A percentile compares a stretch with the other conserved stretches of the same genome.
Conservation (phyloP, 108 stramenopile genomes). For the Nitzschia sp. region DNA sequence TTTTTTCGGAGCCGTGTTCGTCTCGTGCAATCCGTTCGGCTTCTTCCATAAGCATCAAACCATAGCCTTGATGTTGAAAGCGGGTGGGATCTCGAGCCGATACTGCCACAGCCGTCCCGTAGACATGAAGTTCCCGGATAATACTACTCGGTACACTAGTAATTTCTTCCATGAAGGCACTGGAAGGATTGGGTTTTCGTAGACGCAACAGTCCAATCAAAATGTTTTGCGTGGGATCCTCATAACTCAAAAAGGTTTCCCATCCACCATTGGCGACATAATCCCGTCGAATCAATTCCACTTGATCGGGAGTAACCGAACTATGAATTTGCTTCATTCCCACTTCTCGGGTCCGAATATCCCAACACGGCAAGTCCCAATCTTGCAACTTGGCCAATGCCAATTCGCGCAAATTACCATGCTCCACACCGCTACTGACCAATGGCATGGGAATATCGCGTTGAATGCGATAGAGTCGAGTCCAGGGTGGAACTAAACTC, state of each 20-base stretch:
- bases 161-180: slow-evolving; percentile 44
- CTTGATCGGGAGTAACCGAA: slow-evolving; percentile 87
- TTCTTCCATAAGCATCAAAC: slow-evolving; percentile 94
- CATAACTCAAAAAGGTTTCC: slow-evolving; percentile 95
- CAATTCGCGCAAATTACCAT: slow-evolving; percentile 93
- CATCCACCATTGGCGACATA: slow-evolving; percentile 94
- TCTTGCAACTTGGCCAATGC: slow-evolving; percentile 86
- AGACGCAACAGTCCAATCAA: slow-evolving; percentile 74
- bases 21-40: slow-evolving; percentile 92
- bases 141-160: slow-evolving; percentile 74
- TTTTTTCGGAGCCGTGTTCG: slow-evolving; percentile 89
- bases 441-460: slow-evolving; percentile 98
- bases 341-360: slow-evolving; percentile 94
- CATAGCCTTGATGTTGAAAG: slow-evolving; percentile 97
- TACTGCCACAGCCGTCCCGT: slow-evolving; percentile 94
- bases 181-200: slow-evolving; percentile 40
- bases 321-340: slow-evolving; percentile 95
- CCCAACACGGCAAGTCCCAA: slow-evolving; percentile 86
- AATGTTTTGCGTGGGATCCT: slow-evolving; percentile 92
- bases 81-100: slow-evolving; percentile 85
- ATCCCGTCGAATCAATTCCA: slow-evolving; percentile 91
- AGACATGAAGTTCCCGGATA: slow-evolving; percentile 95
- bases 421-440: slow-evolving; percentile 92
- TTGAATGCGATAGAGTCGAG: slow-evolving; percentile 93
- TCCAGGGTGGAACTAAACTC: slow-evolving; percentile 95